Conservation (phyloP, 1,284 basidiomycete species). For the Polyporus tsugae region DNA sequence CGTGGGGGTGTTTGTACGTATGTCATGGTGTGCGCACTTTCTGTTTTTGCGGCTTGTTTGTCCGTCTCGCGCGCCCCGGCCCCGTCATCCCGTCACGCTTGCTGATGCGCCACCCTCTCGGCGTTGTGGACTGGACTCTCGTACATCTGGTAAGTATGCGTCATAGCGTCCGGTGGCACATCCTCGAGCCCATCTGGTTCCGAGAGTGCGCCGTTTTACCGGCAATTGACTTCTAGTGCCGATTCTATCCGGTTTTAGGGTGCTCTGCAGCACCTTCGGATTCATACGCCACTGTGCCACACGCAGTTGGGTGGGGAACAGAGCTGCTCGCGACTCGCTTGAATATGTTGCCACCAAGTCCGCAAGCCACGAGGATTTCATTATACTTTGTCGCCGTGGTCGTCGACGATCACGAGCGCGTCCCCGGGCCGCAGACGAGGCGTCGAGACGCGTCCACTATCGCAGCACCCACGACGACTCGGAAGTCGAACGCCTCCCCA, state of each 20-base stretch:
- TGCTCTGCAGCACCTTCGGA: background rate
- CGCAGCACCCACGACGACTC: background rate
- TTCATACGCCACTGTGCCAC: background rate
- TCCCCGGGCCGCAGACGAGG: background rate
- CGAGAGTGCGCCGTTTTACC: background rate
- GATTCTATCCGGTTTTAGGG: background rate
- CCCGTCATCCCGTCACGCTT: conserved; percentile 2
- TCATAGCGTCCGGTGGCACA: background rate
- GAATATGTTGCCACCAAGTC: background rate
- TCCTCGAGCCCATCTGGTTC: background rate
- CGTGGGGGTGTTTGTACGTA: background rate
- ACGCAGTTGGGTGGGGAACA: background rate
- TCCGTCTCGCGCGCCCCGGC: conserved; percentile 1
- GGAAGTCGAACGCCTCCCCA: background rate
- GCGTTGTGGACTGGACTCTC: background rate
- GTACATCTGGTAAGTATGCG: background rate
- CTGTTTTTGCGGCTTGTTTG: conserved; percentile 1
- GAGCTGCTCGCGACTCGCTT: background rate
- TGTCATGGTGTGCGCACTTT: background rate
- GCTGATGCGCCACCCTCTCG: conserved; percentile 6
- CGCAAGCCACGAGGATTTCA: conserved; percentile 1
- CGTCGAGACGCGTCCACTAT: background rate
- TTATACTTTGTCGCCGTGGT: background rate
- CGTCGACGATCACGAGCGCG: conserved; percentile 1
- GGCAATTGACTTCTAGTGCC: background rate